Percentiles rank a stretch among this genome's conserved stretches.
These are phyloP conservation scores for Paramecium caudatum DNA, from an alignment of 73 alveolate species.

Conservation along the genomic window DNA sequence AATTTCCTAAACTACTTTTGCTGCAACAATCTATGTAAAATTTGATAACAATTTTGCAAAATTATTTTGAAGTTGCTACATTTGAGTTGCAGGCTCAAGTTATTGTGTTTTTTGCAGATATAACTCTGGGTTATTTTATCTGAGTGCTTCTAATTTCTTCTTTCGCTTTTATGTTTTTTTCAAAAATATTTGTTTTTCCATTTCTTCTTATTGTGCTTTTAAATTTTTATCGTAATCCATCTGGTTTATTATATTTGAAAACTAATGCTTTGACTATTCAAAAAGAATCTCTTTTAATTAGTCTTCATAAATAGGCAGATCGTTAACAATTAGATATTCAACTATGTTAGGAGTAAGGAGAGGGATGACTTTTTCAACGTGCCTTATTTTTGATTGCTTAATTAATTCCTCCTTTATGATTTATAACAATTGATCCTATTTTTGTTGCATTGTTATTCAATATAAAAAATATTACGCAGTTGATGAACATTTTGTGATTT, in stretches of 20 bases:
- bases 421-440: constrained; percentile 20
- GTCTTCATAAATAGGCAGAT: constrained; percentile 59
- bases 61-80: neutral
- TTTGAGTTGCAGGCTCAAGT: too few species aligned
- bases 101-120: too few species aligned
- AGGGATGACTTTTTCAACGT: constrained; percentile 20
- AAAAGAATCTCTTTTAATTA: constrained; percentile 8
- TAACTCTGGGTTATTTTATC: too few species aligned
- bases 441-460: constrained; percentile 19
- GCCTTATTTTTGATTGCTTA: constrained; percentile 14
- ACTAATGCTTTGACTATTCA: neutral
- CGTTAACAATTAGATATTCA: constrained; percentile 16
- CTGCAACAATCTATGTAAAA: constrained; percentile 18
- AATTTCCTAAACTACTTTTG: constrained; percentile 8
- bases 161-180: neutral
- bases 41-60: neutral
- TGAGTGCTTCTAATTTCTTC: neutral
- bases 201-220: neutral
- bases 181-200: neutral
- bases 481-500: too few species aligned
- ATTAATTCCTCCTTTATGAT: constrained; percentile 40
- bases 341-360: constrained; percentile 25
- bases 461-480: too few species aligned
- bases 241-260: neutral
- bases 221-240: neutral